phyloP scores from a whole-genome alignment of 1,284 basidiomycete species.

The Athelia psychrophila region DNA sequence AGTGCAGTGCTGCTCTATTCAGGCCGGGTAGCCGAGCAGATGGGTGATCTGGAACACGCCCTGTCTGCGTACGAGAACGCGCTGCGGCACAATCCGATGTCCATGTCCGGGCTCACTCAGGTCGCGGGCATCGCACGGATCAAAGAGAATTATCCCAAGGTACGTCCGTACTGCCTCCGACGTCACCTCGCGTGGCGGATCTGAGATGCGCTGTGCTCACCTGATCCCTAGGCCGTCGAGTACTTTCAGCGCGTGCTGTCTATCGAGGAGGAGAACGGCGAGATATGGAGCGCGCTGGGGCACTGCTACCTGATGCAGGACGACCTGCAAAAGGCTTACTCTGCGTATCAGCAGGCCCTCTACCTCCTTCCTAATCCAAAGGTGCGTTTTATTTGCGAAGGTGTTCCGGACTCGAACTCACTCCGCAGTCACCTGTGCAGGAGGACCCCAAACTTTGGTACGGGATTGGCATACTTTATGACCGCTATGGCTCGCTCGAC shows the following conservation, averaged over 20 bases:
- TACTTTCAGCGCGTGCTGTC: constrained; percentile 91
- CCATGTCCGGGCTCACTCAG: constrained; percentile 84
- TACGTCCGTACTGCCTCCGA: constrained; percentile 37
- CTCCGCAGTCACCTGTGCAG: too few species aligned
- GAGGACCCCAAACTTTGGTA: constrained; percentile 99
- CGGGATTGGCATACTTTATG: constrained; percentile 98
- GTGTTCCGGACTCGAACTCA: constrained; percentile 6
- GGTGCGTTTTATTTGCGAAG: too few species aligned
- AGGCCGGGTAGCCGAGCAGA: constrained; percentile 90
- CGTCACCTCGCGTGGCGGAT: constrained; percentile 24
- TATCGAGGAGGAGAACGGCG: constrained; percentile 90
- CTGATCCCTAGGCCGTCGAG: constrained; percentile 78
- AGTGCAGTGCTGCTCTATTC: too few species aligned
- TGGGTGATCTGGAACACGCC: constrained; percentile 88
- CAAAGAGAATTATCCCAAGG: constrained; percentile 85
- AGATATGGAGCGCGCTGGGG: constrained; percentile 92
- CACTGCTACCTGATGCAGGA: constrained; percentile 99
- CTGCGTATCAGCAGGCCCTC: constrained; percentile 97
- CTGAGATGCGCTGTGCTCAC: constrained; percentile 27
- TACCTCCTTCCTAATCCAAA: constrained; percentile 96
- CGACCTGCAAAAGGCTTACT: constrained; percentile 97
- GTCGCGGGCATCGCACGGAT: constrained; percentile 89
- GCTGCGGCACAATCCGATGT: constrained; percentile 88
- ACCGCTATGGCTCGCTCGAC: constrained; percentile 96
- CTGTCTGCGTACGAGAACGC: constrained; percentile 89